Evolutionary conservation across 441 rosid species (phyloP).

Genomic region (Melastoma candidum): DNA sequence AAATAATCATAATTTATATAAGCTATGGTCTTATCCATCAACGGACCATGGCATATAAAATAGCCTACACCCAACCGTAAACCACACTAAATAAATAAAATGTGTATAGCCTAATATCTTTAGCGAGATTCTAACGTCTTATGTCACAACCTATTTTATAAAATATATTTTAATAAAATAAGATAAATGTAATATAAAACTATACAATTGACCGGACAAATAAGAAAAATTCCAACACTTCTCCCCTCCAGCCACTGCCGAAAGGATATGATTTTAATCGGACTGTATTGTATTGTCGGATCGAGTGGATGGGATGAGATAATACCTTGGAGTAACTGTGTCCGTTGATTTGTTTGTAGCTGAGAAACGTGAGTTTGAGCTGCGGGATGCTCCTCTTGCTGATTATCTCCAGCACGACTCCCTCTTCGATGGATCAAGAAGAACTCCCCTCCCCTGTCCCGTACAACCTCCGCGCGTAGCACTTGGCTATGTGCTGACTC

Average conservation of each 20-base stretch:
- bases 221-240: not conserved
- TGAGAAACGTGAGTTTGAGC: constrained; percentile 40
- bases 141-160: too few relatives aligned
- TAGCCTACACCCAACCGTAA: too few relatives aligned
- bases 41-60: too few relatives aligned
- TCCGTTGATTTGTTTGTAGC: constrained; percentile 55
- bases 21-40: too few relatives aligned
- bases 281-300: too few relatives aligned
- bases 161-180: too few relatives aligned
- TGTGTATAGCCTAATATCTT: too few relatives aligned
- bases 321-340: constrained; percentile 45
- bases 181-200: too few relatives aligned
- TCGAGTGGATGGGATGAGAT: not conserved
- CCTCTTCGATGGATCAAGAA: constrained; percentile 29
- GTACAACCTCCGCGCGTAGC: constrained; percentile 48
- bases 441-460: constrained; percentile 47
- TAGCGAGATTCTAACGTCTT: too few relatives aligned
- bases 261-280: not conserved
- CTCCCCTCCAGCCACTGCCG: constrained; percentile 32
- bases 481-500: constrained; percentile 45
- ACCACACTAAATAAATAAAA: too few relatives aligned
- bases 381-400: constrained; percentile 59
- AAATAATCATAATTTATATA: too few relatives aligned
- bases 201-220: too few relatives aligned
- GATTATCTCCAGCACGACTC: constrained; percentile 47